Base-by-base conservation (phyloP, 2,329 filamentous ascomycete species). In the Xylaria arbuscula region DNA sequence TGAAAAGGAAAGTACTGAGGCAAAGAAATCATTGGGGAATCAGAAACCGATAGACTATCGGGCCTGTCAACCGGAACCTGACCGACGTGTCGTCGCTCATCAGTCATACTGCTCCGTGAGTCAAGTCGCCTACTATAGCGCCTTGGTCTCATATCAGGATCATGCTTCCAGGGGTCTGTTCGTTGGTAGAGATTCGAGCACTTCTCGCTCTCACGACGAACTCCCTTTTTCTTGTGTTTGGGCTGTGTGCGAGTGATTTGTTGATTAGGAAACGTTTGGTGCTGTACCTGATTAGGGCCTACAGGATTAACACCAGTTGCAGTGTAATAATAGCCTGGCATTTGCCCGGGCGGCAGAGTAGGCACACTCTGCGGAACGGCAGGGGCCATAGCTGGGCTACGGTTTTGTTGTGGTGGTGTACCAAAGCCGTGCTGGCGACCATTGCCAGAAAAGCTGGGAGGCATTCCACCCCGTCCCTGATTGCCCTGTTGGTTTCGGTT, bases 321-420 rank as follows among this genome's bases (percentile, higher is more conserved):
- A 73, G 83, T 83, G 68, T 87, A 88, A 72, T 88, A 88, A 82
- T 90, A 92, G 70, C 87, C 86, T 51, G 87, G 86, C 77, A 71
- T 50, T 19, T 85, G 85, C 58, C 86, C 87, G 50, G 85, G 83
- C 65, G 78, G 87, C 89, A 90, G 90, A 82, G 91, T 89, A 70
- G 92, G 90, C 2, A 36, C 90, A 92, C 70, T 87, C 87, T 66
- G 91, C 72, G 73, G 90, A 89, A 70, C 92, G 88, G 83, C 91
- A 91, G 70, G 86, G 82, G 77, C 81, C 78, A 87, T 67, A 3
- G 81, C 82, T 74, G 77, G 81, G 75, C 77, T 84, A 78, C 75
- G 76, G 64, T 74, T 76, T 53, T 74, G 75, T 47, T 73, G 83
- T 75, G 84, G 83, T 59, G 84, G 83, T 78, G 87, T 87, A 9